These are phyloP conservation scores for Nakazawaea molendinolei DNA, from an alignment of 805 yeast species.

Conservation along the genomic window DNA sequence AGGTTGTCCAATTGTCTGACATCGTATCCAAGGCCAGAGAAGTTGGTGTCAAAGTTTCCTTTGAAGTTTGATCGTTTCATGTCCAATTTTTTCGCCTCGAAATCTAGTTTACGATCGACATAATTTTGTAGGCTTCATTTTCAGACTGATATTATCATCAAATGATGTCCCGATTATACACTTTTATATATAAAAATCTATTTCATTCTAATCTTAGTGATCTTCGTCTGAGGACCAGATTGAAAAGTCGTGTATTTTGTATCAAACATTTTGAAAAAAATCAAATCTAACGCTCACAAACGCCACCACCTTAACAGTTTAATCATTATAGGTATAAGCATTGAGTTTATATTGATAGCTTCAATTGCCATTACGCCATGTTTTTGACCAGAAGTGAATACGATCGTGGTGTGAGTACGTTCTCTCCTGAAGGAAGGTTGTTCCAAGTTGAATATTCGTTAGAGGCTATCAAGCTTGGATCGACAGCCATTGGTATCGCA, in stretches of 20 bases:
- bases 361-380: constrained; percentile 40
- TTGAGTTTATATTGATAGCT: neutral
- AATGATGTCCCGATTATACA: no score
- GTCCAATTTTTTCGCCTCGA: neutral
- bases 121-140: neutral
- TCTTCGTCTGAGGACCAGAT: no score
- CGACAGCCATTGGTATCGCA: constrained; percentile 95
- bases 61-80: constrained; percentile 10
- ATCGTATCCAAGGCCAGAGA: constrained; percentile 17
- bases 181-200: no score
- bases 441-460: constrained; percentile 97
- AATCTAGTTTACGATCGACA: neutral
- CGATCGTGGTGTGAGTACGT: constrained; percentile 97
- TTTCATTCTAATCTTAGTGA: no score
- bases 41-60: constrained; percentile 15
- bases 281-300: no score
- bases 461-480: constrained; percentile 95
- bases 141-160: neutral
- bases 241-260: no score
- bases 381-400: constrained; percentile 98
- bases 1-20: constrained; percentile 68
- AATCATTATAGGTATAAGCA: neutral
- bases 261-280: no score
- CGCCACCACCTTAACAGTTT: neutral
- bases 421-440: constrained; percentile 97